Conservation (phyloP, 345 rosid species). For the Sonneratia alba region DNA sequence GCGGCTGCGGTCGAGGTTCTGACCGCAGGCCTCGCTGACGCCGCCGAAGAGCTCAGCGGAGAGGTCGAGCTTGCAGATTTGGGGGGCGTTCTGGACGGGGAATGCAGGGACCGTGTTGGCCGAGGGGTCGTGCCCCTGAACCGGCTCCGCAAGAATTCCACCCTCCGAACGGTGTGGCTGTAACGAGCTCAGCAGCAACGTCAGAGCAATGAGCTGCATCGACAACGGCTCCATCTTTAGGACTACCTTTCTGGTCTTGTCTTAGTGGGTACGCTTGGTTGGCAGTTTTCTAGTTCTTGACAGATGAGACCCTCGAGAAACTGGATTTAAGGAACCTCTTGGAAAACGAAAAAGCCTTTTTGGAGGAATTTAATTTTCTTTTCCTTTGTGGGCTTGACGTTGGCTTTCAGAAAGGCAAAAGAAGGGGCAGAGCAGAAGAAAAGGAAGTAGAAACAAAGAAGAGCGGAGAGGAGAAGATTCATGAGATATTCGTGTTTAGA, state of each 20-base stretch:
- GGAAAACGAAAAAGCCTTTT: constrained; percentile 2
- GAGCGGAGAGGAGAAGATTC: constrained; percentile 12
- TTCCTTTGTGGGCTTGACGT: not conserved
- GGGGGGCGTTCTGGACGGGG: constrained; percentile 64
- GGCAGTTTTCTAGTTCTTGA: not conserved
- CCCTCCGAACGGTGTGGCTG: not conserved
- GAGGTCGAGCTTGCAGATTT: constrained; percentile 77
- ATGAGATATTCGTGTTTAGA: constrained; percentile 10
- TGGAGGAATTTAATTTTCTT: not conserved
- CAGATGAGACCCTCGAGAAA: no score
- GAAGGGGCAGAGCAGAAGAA: not conserved
- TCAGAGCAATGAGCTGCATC: not conserved
- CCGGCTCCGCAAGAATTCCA: constrained; percentile 46
- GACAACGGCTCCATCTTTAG: not conserved
- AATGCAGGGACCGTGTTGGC: constrained; percentile 82
- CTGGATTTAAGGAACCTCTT: not conserved
- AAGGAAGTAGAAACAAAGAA: not conserved
- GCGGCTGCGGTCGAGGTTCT: constrained; percentile 82
- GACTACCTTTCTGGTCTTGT: not conserved
- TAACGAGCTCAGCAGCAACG: constrained; percentile 1
- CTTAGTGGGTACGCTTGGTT: not conserved
- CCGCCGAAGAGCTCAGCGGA: constrained; percentile 98
- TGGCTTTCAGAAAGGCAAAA: not conserved
- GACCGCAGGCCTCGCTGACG: constrained; percentile 82
- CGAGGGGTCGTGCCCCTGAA: constrained; percentile 22